phyloP scores from a whole-genome alignment of 1,284 basidiomycete species.

The Cerioporus squamosus region DNA sequence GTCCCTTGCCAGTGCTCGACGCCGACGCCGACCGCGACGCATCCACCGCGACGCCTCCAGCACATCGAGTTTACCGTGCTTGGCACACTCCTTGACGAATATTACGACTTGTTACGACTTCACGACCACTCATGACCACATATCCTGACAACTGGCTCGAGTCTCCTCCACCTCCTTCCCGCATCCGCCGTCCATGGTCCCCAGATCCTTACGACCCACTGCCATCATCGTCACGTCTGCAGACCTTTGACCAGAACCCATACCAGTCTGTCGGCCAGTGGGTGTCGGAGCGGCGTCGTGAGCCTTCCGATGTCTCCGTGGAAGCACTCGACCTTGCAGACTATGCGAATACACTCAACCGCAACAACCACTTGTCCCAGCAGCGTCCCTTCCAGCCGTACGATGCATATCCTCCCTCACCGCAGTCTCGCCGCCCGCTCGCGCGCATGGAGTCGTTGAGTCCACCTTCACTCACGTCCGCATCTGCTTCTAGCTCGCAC shows the following conservation, averaged over 20 bases:
- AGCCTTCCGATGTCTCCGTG: slow-evolving; percentile 65
- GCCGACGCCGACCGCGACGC: slow-evolving; percentile 12
- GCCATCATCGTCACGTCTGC: slow-evolving; percentile 39
- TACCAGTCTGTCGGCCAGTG: slow-evolving; percentile 19
- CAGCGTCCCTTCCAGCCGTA: slow-evolving; percentile 32
- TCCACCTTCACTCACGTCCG: slow-evolving; percentile 53
- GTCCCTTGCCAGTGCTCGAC: too few species aligned
- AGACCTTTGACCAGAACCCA: slow-evolving; percentile 8
- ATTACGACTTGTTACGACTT: slow-evolving; percentile 24
- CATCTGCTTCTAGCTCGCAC: slow-evolving; percentile 45
- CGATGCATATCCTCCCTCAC: slow-evolving; percentile 43
- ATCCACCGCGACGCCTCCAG: not conserved
- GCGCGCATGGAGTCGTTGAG: slow-evolving; percentile 43
- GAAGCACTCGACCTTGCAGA: slow-evolving; percentile 74
- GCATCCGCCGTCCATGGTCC: slow-evolving; percentile 61
- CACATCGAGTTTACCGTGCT: not conserved
- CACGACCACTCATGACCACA: slow-evolving; percentile 40
- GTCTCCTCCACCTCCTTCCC: slow-evolving; percentile 55
- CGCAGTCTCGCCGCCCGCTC: slow-evolving; percentile 41
- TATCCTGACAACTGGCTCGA: slow-evolving; percentile 48
- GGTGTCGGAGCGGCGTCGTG: slow-evolving; percentile 39
- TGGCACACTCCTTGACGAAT: slow-evolving; percentile 6
- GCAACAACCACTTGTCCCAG: slow-evolving; percentile 34
- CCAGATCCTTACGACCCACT: slow-evolving; percentile 61
- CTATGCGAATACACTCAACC: slow-evolving; percentile 56